These are phyloP conservation scores for Mycena galopus DNA, from an alignment of 768 basidiomycete genomes.

Conservation along the genomic window DNA sequence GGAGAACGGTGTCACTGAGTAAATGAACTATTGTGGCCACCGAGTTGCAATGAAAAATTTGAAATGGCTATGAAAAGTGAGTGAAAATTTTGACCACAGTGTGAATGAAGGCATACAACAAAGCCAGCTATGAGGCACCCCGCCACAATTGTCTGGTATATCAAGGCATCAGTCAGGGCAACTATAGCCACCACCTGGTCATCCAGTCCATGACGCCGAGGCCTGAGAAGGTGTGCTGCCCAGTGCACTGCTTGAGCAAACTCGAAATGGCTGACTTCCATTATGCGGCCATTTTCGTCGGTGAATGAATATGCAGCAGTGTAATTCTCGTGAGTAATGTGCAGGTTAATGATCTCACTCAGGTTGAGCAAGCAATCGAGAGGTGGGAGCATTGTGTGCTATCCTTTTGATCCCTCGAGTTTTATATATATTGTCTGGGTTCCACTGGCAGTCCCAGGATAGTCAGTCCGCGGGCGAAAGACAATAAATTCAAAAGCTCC, in stretches of 20 bases:
- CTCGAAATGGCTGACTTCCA: slow-evolving; percentile 54
- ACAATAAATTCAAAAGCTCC: no score
- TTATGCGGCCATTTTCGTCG: slow-evolving; percentile 37
- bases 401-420: no score
- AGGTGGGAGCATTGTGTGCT: no score
- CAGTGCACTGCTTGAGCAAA: slow-evolving; percentile 61
- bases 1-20: slow-evolving; percentile 47
- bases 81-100: not conserved
- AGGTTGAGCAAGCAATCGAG: slow-evolving; percentile 29
- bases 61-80: slow-evolving; percentile 50
- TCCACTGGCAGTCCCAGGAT: no score
- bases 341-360: slow-evolving; percentile 12
- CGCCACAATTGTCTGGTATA: slow-evolving; percentile 56
- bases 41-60: slow-evolving; percentile 56
- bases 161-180: slow-evolving; percentile 45
- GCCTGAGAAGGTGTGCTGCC: slow-evolving; percentile 54
- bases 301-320: slow-evolving; percentile 39
- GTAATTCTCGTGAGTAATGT: slow-evolving; percentile 6
- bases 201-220: slow-evolving; percentile 45
- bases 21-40: slow-evolving; percentile 51
- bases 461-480: no score
- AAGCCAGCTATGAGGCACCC: slow-evolving; percentile 54
- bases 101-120: slow-evolving; percentile 43
- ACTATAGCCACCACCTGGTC: slow-evolving; percentile 54
- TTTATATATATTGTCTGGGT: no score